Percentiles rank a stretch among this genome's conserved stretches.
These are phyloP conservation scores for Capsicum pubescens DNA, from an alignment of 257 asterid genomes.

Conservation along the genomic window DNA sequence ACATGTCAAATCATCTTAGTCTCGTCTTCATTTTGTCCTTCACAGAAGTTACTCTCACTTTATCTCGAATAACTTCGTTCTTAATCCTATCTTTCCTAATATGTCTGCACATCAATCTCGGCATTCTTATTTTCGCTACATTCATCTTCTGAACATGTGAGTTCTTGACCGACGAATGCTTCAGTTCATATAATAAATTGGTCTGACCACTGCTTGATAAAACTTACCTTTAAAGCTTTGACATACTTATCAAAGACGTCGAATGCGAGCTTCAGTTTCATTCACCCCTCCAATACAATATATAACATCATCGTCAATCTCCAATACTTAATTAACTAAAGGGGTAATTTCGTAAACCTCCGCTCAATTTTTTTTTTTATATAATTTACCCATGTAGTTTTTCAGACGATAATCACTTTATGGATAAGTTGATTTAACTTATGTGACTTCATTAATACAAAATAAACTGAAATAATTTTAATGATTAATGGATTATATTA, in stretches of 20 bases:
- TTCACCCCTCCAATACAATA: background rate
- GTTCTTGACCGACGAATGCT: background rate
- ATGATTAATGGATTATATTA: background rate
- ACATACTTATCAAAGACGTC: background rate
- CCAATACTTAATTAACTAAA: background rate
- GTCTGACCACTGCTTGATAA: background rate
- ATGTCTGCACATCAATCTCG: background rate
- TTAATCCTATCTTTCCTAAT: background rate
- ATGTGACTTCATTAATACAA: background rate
- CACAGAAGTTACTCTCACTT: background rate
- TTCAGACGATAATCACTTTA: background rate
- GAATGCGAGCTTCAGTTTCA: background rate
- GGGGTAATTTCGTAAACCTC: background rate
- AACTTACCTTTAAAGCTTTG: background rate
- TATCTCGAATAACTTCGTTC: background rate
- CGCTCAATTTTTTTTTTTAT: background rate
- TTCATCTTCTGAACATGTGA: background rate
- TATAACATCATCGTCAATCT: background rate
- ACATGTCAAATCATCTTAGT: background rate
- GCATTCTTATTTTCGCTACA: background rate
- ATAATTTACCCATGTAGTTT: background rate
- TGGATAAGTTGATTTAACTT: background rate
- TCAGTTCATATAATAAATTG: rapidly evolving
- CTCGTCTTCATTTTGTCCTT: background rate
- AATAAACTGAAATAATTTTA: background rate